These are phyloP conservation scores for Caloboletus firmus DNA, from an alignment of 1,284 basidiomycete species.

Conservation along the genomic window DNA sequence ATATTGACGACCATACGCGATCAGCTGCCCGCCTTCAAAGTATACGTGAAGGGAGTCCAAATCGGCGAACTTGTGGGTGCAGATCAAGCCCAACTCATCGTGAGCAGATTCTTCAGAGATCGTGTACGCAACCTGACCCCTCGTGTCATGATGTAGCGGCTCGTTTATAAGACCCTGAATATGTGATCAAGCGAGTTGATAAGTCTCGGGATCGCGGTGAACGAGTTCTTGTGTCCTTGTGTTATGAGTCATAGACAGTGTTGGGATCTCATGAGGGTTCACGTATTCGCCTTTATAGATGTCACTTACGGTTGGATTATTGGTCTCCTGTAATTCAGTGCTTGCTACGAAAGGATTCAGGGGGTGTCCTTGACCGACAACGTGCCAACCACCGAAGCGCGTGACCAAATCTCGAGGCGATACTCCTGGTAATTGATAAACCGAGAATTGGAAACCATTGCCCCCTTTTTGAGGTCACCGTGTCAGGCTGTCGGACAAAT, in stretches of 20 bases:
- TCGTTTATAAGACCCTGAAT: slow-evolving; percentile 33
- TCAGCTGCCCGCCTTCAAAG: slow-evolving; percentile 76
- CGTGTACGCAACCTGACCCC: slow-evolving; percentile 25
- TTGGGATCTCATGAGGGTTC: slow-evolving; percentile 14
- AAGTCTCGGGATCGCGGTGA: slow-evolving; percentile 10
- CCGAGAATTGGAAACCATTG: slow-evolving; percentile 12
- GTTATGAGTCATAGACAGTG: slow-evolving; percentile 25
- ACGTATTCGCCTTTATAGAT: slow-evolving; percentile 19
- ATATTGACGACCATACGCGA: slow-evolving; percentile 11
- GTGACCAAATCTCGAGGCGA: slow-evolving; percentile 24
- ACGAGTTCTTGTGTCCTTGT: slow-evolving; percentile 4
- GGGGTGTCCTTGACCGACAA: slow-evolving; percentile 12
- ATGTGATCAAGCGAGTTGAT: slow-evolving; percentile 20
- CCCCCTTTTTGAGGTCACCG: slow-evolving; percentile 3
- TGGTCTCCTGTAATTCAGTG: slow-evolving; percentile 2
- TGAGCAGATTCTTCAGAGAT: slow-evolving; percentile 17
- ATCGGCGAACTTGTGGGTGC: slow-evolving; percentile 67
- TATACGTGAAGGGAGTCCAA: slow-evolving; percentile 69
- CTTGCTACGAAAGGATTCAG: background rate
- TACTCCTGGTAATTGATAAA: slow-evolving; percentile 9
- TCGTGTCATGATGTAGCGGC: slow-evolving; percentile 23
- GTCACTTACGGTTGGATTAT: slow-evolving; percentile 13
- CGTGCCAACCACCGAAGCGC: slow-evolving; percentile 18
- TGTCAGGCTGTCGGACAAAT: slow-evolving; percentile 15
- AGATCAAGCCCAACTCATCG: slow-evolving; percentile 35